Evolutionary conservation across 1,139 yeast species (phyloP).

Genomic region (Cylindricascospora bacillispora): DNA sequence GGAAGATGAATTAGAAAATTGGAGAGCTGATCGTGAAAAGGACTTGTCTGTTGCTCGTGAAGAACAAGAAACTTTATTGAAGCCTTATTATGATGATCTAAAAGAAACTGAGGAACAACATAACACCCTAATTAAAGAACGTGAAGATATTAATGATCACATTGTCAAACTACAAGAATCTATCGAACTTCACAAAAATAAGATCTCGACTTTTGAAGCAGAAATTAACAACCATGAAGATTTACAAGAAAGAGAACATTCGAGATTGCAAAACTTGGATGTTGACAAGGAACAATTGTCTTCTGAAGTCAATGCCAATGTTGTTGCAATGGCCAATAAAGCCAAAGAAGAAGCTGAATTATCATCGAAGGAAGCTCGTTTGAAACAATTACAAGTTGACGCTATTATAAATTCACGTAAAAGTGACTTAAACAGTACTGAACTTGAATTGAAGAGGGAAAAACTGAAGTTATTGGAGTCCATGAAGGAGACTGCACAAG

Average conservation of each 20-base stretch:
- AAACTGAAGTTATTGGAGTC: constrained; percentile 7
- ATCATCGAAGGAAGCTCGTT: constrained; percentile 21
- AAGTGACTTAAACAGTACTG: constrained; percentile 19
- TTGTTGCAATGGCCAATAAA: constrained; percentile 14
- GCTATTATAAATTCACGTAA: constrained; percentile 22
- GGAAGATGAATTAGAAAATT: constrained; percentile 20
- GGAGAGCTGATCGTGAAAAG: constrained; percentile 27
- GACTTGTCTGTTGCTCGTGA: constrained; percentile 19
- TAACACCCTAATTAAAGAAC: constrained; percentile 14
- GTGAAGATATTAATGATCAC: constrained; percentile 15
- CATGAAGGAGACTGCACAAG: constrained; percentile 8
- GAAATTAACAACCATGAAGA: constrained; percentile 15
- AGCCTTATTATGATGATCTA: constrained; percentile 20
- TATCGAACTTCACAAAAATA: constrained; percentile 17
- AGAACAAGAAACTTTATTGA: constrained; percentile 20
- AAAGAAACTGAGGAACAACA: constrained; percentile 20
- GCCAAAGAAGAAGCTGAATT: constrained; percentile 21
- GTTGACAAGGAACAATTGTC: constrained; percentile 11
- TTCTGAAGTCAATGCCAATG: constrained; percentile 10
- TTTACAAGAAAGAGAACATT: constrained; percentile 14
- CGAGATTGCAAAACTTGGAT: constrained; percentile 10
- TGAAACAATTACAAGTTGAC: constrained; percentile 23
- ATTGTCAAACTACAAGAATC: constrained; percentile 16
- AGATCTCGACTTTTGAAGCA: constrained; percentile 15
- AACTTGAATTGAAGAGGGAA: constrained; percentile 8